These are phyloP conservation scores for Wickerhamiella allomyrinae DNA, from an alignment of 805 yeast species.

Conservation along the genomic window DNA sequence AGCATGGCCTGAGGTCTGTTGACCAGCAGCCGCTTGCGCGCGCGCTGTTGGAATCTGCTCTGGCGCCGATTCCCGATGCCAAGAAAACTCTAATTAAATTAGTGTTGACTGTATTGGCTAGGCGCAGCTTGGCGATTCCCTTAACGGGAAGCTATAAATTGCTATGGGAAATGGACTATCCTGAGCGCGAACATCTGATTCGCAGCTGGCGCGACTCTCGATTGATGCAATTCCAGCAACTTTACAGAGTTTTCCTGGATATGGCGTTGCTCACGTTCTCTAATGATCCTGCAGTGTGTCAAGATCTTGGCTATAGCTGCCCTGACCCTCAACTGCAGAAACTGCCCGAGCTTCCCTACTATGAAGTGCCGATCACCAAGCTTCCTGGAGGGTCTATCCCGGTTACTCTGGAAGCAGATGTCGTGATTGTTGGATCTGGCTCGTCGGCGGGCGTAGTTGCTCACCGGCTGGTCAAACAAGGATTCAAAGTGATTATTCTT, in stretches of 20 bases:
- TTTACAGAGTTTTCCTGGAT: constrained; percentile 24
- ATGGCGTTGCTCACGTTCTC: constrained; percentile 12
- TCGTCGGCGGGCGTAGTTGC: constrained; percentile 42
- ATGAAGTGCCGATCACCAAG: constrained; percentile 1
- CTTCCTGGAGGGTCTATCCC: constrained; percentile 6
- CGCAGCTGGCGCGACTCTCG: constrained; percentile 31
- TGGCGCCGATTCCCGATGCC: neutral
- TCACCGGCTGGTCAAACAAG: constrained; percentile 30
- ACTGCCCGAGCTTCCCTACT: constrained; percentile 1
- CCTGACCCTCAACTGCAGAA: constrained; percentile 8
- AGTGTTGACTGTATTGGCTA: constrained; percentile 13
- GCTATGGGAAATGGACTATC: constrained; percentile 17
- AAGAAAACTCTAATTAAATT: constrained; percentile 9
- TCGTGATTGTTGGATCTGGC: constrained; percentile 38
- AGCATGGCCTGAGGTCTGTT: neutral
- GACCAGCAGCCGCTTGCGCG: neutral
- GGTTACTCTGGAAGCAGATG: constrained; percentile 23
- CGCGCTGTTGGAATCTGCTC: neutral
- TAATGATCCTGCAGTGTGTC: constrained; percentile 1
- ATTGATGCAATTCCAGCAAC: constrained; percentile 24
- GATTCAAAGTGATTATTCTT: constrained; percentile 32
- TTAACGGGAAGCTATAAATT: constrained; percentile 16
- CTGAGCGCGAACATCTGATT: constrained; percentile 26
- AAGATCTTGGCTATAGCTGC: constrained; percentile 6
- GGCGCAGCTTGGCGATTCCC: constrained; percentile 15